Evolutionary conservation across 2,329 filamentous ascomycete species (phyloP).

Genomic region (Raffaelea arxii): DNA sequence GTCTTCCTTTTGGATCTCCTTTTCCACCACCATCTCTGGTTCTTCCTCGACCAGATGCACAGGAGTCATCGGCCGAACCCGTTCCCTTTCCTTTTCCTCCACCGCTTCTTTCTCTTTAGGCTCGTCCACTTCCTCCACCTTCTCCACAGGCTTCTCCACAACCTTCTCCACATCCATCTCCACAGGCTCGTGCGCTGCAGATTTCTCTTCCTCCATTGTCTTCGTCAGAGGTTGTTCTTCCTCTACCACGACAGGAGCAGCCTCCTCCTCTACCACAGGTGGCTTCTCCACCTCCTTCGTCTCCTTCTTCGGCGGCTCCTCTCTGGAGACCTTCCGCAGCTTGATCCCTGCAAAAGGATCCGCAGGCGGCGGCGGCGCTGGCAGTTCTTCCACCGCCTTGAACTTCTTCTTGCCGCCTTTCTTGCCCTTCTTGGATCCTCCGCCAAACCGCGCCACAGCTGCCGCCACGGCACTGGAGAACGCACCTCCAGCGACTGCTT

Average conservation of each 20-base stretch:
- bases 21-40: slow-evolving; percentile 7
- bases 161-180: neutral
- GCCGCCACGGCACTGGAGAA: neutral
- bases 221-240: neutral
- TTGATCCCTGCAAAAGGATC: too few species aligned
- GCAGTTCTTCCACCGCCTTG: slow-evolving; percentile 30
- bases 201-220: neutral
- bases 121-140: neutral
- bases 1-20: too few species aligned
- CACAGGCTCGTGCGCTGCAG: neutral
- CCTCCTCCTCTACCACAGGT: slow-evolving; percentile 3
- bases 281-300: neutral
- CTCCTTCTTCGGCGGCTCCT: slow-evolving; percentile 25
- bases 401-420: slow-evolving; percentile 23
- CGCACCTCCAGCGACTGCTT: neutral
- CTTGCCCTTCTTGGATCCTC: slow-evolving; percentile 20
- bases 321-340: slow-evolving; percentile 34
- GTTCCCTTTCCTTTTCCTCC: too few species aligned
- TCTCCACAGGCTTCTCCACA: neutral
- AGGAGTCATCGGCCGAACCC: too few species aligned
- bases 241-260: neutral
- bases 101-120: neutral
- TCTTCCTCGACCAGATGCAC: too few species aligned
- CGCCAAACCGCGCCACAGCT: slow-evolving; percentile 15
- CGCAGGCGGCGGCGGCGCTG: too few species aligned